Conservation (phyloP, 306 rosid species). For the Lathyrus oleraceus region DNA sequence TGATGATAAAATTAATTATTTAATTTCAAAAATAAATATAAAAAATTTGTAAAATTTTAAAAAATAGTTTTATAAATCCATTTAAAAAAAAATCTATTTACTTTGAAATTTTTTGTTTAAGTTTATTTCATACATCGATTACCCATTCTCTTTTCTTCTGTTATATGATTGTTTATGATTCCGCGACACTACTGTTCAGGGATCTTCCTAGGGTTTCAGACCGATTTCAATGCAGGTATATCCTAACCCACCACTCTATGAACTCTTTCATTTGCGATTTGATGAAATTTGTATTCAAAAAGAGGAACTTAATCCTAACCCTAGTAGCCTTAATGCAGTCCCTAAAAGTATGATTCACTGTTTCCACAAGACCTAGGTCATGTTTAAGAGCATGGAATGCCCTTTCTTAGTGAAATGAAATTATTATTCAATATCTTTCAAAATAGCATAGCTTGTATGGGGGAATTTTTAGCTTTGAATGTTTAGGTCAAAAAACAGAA, state of each 20-base stretch:
- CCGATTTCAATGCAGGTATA: not conserved
- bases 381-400: not conserved
- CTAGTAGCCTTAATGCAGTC: not conserved
- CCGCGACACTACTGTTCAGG: not conserved
- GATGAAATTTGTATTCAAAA: not conserved
- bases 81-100: too few relatives aligned
- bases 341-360: not conserved
- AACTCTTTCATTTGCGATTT: not conserved
- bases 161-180: not conserved
- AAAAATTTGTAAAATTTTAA: too few relatives aligned
- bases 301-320: not conserved
- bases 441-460: too few relatives aligned
- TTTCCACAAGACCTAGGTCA: not conserved
- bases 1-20: too few relatives aligned
- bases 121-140: too few relatives aligned
- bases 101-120: too few relatives aligned
- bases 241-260: too few relatives aligned
- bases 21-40: too few relatives aligned
- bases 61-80: too few relatives aligned
- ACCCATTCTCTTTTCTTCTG: not conserved
- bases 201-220: not conserved
- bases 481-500: too few relatives aligned
- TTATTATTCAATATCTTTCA: too few relatives aligned
- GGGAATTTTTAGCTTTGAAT: too few relatives aligned
- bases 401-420: not conserved